Evolutionary conservation across 2,329 filamentous ascomycete species (phyloP).

Genomic region (Rhynchosporium graminicola): DNA sequence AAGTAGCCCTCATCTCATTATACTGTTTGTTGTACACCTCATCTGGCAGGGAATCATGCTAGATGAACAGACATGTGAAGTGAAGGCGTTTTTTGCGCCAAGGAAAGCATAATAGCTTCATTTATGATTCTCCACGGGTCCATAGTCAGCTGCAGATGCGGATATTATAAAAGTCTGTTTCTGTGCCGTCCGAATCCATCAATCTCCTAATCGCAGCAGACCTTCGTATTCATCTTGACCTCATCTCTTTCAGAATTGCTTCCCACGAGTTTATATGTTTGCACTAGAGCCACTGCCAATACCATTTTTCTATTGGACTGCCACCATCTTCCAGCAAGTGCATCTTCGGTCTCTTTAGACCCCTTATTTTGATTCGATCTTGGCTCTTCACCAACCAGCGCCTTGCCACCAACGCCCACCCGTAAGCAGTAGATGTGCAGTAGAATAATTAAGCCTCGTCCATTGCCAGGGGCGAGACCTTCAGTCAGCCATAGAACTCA

Average conservation of each 20-base stretch:
- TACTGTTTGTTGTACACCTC: conserved; percentile 5
- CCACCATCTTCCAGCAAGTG: conserved; percentile 8
- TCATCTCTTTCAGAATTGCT: background rate
- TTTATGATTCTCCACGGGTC: background rate
- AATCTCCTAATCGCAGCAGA: background rate
- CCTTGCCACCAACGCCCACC: conserved; percentile 16
- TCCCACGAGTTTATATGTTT: background rate
- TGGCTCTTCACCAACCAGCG: conserved; percentile 17
- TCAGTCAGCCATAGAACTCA: conserved; percentile 11
- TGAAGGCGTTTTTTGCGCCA: conserved; percentile 5
- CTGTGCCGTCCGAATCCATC: background rate
- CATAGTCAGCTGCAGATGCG: conserved; percentile 9
- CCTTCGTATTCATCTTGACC: background rate
- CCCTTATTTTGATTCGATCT: background rate
- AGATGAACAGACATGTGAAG: conserved; percentile 22
- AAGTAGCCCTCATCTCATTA: background rate
- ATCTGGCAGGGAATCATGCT: conserved; percentile 22
- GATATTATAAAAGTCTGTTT: conserved; percentile 2
- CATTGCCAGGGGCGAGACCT: background rate
- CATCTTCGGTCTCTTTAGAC: conserved; percentile 7
- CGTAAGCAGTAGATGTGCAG: background rate
- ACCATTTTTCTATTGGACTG: background rate
- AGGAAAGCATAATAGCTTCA: conserved; percentile 19
- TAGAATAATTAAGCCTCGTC: conserved; percentile 16
- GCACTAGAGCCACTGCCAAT: background rate